Evolutionary conservation across 805 yeast genomes (phyloP), one percentile per base, ranked within the genome.

Genomic region (Yamadazyma endophytica): DNA sequence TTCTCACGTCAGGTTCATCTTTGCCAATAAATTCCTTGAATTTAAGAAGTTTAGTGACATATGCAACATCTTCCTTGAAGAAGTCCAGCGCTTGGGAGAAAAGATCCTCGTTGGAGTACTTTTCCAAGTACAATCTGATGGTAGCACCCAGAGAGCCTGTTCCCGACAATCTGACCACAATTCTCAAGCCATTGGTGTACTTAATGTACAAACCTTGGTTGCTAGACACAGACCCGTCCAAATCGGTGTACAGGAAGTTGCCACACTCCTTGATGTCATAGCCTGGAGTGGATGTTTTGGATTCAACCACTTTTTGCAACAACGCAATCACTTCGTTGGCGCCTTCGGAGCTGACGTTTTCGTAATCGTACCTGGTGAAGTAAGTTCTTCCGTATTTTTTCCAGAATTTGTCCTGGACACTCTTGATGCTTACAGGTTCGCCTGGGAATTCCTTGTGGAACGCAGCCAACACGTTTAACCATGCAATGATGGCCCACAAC

Each of bases 141-240:
- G 98, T 90, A 13, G 98, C 97, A 29, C 98, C 98, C 2, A 95
- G 81, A 2, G 97, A 88, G 11, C 98, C 98, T 2, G 98, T 90
- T 35, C 98, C 98, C 0, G 96, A 87, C 43, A 92, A 70, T 60
- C 98, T 81, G 32, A 87, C 83, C 21, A 92, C 84, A 32, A 89
- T 77, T 56, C 97, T 77, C 38, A 84, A 72, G 5, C 97, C 96
- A 48, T 79, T 79, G 29, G 73, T 75, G 41, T 88, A 73, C 60
- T 82, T 88, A 42, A 88, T 81, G 50, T 68, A 89, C 32, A 92
- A 72, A 21, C 98, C 98, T 68, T 90, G 98, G 52, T 88, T 77
- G 4, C 58, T 52, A 3, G 96, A 84, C 5, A 90, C 88, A 1
- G 90, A 79, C 18, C 97, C 97, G 58, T 92, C 97, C 36, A 90